A percentile compares a stretch with the other conserved stretches of the same genome.
Conservation (phyloP, 176 grass and related monocot species). For the Zizania latifolia region DNA sequence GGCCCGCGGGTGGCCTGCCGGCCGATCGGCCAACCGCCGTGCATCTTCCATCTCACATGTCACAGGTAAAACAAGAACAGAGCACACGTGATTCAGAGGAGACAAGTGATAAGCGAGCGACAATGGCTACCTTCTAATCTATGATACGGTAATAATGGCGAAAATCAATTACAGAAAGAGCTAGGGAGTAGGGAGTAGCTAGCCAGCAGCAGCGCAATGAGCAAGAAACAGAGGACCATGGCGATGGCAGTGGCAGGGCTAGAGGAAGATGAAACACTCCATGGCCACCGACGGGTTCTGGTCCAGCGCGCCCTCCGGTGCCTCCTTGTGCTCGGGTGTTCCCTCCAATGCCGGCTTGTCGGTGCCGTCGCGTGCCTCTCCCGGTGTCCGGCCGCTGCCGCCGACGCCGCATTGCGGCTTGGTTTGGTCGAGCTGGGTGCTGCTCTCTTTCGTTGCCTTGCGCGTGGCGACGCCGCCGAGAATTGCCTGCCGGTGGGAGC, state of each 20-base stretch:
- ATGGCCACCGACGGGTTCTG: constrained; percentile 51
- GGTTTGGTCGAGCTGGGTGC: neutral
- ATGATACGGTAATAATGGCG: neutral
- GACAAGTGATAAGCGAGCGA: neutral
- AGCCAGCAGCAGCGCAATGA: neutral
- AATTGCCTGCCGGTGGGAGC: neutral
- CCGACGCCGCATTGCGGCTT: constrained; percentile 2
- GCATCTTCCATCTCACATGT: too few species aligned
- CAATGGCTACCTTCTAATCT: neutral
- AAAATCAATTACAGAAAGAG: neutral
- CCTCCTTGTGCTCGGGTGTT: neutral
- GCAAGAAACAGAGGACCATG: neutral
- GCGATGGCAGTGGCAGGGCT: neutral
- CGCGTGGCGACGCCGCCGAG: neutral
- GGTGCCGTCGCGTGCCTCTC: neutral
- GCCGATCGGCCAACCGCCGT: neutral
- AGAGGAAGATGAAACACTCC: constrained; percentile 75
- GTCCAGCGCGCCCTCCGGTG: neutral
- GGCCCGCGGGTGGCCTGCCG: neutral
- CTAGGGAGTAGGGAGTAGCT: neutral
- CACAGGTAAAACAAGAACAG: neutral
- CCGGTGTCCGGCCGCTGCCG: neutral
- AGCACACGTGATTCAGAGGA: neutral
- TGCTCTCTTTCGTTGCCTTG: neutral
- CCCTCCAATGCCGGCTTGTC: neutral